Evolutionary conservation across 2,329 filamentous ascomycete species (phyloP).

Genomic region (Ceratocystis cacaofunesta): DNA sequence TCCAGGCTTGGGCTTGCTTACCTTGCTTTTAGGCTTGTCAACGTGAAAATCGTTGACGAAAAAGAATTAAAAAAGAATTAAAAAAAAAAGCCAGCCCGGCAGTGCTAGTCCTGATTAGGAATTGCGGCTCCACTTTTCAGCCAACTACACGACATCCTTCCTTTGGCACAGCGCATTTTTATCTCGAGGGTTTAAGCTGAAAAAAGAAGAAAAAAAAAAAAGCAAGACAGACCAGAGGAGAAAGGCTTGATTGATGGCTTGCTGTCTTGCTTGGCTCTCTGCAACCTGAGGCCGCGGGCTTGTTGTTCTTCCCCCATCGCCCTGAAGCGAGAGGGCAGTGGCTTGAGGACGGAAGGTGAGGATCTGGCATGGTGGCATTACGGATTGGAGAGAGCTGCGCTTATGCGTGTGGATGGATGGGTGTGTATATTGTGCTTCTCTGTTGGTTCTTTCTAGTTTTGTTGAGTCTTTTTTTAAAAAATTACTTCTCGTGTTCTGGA

Average conservation of each 20-base stretch:
- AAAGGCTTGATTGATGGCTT: not conserved
- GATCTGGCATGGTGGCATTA: too few species aligned
- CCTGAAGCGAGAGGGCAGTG: not conserved
- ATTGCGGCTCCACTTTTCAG: not conserved
- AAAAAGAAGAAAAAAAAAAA: constrained; percentile 2
- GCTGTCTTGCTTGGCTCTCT: too few species aligned
- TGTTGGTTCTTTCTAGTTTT: not conserved
- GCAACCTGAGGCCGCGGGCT: not conserved
- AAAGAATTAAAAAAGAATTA: too few species aligned
- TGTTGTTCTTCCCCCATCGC: not conserved
- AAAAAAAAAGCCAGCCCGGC: not conserved
- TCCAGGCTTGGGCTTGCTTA: not conserved
- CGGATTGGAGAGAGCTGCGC: too few species aligned
- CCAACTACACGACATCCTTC: not conserved
- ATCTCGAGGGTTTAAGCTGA: not conserved
- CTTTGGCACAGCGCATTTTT: not conserved
- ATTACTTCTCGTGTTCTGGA: not conserved
- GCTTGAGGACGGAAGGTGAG: not conserved
- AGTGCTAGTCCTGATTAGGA: constrained; percentile 1
- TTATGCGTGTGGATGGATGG: not conserved
- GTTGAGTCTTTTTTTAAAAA: not conserved
- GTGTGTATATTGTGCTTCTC: not conserved
- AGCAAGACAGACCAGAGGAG: not conserved
- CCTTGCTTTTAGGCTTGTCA: not conserved
- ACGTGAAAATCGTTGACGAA: not conserved